These are phyloP conservation scores for Butyriboletus appendiculatus DNA, from an alignment of 1,284 basidiomycete genomes.

Conservation along the genomic window DNA sequence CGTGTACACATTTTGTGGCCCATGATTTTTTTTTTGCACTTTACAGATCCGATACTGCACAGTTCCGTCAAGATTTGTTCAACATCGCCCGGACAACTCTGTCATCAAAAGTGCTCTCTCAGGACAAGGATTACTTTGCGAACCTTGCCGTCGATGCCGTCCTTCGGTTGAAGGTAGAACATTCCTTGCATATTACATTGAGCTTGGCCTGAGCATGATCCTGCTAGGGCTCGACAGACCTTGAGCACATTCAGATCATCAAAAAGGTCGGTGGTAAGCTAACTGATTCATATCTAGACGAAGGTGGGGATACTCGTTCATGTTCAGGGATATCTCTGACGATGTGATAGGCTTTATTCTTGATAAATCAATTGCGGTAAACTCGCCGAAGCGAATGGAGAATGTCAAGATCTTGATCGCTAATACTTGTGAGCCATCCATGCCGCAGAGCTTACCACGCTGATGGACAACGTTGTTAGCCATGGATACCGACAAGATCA, in stretches of 20 bases:
- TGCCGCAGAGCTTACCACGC: background rate
- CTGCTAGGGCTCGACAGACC: conserved; percentile 84
- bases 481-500: conserved; percentile 99
- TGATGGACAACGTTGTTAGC: conserved; percentile 47
- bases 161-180: conserved; percentile 79
- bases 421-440: conserved; percentile 78
- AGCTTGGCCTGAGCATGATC: conserved; percentile 2
- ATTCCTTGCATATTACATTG: background rate
- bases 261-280: conserved; percentile 99
- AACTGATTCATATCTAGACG: conserved; percentile 97
- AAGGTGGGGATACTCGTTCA: conserved; percentile 53
- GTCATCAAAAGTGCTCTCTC: conserved; percentile 94
- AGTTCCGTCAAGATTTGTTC: conserved; percentile 89
- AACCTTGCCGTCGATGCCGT: conserved; percentile 99
- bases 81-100: conserved; percentile 97
- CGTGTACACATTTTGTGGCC: background rate
- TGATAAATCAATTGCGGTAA: conserved; percentile 94
- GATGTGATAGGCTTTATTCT: conserved; percentile 84
- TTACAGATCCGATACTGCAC: conserved; percentile 63
- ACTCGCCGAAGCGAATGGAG: conserved; percentile 93
- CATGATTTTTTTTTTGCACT: background rate
- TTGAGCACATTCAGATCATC: conserved; percentile 99
- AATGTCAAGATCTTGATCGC: conserved; percentile 98
- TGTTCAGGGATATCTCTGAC: background rate
- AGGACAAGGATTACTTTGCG: conserved; percentile 99